A percentile compares a stretch with the other conserved stretches of the same genome.
Evolutionary conservation across 2,329 filamentous ascomycete species (phyloP).

Genomic region (Alternaria infectoria): DNA sequence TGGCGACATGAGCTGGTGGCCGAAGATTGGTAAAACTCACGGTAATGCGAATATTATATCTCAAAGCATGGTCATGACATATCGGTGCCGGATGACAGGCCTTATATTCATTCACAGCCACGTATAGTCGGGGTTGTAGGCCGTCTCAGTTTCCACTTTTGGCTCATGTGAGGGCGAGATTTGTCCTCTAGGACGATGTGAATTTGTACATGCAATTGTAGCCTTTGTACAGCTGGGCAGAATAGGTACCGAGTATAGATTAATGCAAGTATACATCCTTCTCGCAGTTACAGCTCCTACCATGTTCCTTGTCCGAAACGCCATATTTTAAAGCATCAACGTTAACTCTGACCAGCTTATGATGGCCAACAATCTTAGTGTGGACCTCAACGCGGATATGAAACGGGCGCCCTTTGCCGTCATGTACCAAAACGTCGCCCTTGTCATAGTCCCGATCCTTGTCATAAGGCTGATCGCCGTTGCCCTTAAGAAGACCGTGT

Average conservation of each 20-base stretch:
- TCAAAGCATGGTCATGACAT: background rate
- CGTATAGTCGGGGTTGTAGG: background rate
- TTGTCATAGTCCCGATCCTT: background rate
- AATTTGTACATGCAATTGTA: background rate
- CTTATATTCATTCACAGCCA: background rate
- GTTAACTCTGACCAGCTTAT: fast-evolving
- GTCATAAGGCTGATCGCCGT: background rate
- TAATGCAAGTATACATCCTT: background rate
- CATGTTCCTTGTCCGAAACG: background rate
- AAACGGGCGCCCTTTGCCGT: fast-evolving
- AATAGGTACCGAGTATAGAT: background rate
- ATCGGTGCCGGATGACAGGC: background rate
- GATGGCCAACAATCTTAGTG: background rate
- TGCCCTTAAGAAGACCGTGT: background rate
- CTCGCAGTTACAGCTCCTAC: background rate
- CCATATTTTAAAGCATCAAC: background rate
- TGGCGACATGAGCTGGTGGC: background rate
- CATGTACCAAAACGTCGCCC: background rate
- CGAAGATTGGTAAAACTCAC: background rate
- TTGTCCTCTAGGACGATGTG: fast-evolving
- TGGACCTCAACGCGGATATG: background rate
- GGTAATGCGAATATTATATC: background rate
- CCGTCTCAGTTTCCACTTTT: background rate
- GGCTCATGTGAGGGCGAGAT: fast-evolving
- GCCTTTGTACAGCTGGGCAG: background rate